Evolutionary conservation across 2,329 filamentous ascomycete genomes (phyloP).

Genomic region (Venturia aucupariae): DNA sequence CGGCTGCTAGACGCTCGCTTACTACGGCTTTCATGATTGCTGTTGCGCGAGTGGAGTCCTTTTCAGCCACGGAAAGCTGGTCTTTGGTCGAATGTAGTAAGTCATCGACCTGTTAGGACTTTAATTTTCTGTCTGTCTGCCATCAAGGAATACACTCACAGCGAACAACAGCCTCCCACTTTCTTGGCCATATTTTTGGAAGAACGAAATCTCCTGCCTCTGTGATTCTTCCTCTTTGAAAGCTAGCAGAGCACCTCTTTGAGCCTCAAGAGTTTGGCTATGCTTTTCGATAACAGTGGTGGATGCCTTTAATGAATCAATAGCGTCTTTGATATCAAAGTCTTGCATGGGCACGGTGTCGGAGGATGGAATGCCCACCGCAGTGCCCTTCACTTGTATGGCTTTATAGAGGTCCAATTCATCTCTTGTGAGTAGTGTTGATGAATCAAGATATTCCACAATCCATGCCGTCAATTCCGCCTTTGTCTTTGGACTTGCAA

Average conservation of each 20-base stretch:
- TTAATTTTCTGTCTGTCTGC: slow-evolving; percentile 14
- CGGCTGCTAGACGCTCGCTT: slow-evolving; percentile 45
- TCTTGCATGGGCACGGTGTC: slow-evolving; percentile 42
- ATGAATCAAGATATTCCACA: slow-evolving; percentile 35
- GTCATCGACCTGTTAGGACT: slow-evolving; percentile 20
- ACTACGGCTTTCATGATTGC: slow-evolving; percentile 41
- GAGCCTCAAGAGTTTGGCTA: slow-evolving; percentile 50
- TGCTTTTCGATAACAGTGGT: slow-evolving; percentile 57
- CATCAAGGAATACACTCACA: slow-evolving; percentile 20
- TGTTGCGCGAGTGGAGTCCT: slow-evolving; percentile 40
- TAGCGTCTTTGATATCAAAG: slow-evolving; percentile 50
- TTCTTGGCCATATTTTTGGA: slow-evolving; percentile 9
- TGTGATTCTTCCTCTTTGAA: slow-evolving; percentile 34
- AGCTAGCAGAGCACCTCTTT: slow-evolving; percentile 52
- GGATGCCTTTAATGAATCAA: slow-evolving; percentile 54
- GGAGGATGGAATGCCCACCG: slow-evolving; percentile 17
- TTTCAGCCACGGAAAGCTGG: slow-evolving; percentile 33
- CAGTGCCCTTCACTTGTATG: slow-evolving; percentile 25
- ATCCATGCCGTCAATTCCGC: slow-evolving; percentile 36
- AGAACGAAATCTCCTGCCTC: slow-evolving; percentile 24
- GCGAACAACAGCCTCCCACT: slow-evolving; percentile 12
- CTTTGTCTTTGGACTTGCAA: slow-evolving; percentile 34
- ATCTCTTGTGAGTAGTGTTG: slow-evolving; percentile 39
- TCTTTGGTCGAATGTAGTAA: slow-evolving; percentile 22
- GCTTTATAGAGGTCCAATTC: slow-evolving; percentile 38